Base-by-base conservation (phyloP, 257 asterid genomes). In the Nicotiana benthamiana region DNA sequence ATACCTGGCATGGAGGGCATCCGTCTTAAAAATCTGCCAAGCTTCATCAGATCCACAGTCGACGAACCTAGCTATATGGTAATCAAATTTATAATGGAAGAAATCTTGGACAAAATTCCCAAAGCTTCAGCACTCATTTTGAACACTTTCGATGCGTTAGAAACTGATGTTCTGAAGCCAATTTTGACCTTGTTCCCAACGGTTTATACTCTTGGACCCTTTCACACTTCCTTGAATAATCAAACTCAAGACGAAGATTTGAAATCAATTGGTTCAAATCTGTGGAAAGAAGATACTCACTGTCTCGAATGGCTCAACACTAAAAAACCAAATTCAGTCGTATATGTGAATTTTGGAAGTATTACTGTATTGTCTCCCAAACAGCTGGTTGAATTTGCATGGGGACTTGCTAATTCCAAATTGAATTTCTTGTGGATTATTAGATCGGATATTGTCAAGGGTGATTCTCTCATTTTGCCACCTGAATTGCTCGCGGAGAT, bases 281-380 rank as follows among this genome's bases (percentile, higher is more conserved):
- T 87, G 4, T 85, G 90, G 90, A 85, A 83, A 83, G 90, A 87
- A 72, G 86, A 84, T 32, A n/a, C 83, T 3, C 72, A 84, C 1
- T 87, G 86, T 61, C 64, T 87, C 2, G 76, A 77, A 43, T 87
- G 88, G 90, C 85, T 83, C 0, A 68, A 87, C 7, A 28, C 80
- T 1, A 83, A 85, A 36, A 75, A 79, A 11, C 53, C 75, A 5
- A 80, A 83, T 11, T 87, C 87, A 2, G 87, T 87, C 17, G 83
- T 87, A 24, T 87, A 84, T 83, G 90, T 85, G 66, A 87, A 87
- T 26, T 86, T 67, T 1, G 87, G 86, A 5, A 86, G 83, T 52
- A 24, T 66, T 17, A 48, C 86, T 5, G 79, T 46, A 20, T 40
- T 84, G 82, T 54, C 81, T 3, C 6, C 12, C 15, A 26, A 74